A percentile compares a stretch with the other conserved stretches of the same genome.
Conservation (phyloP, 139 green algal species). For the Deuterostichococcus epilithicus region DNA sequence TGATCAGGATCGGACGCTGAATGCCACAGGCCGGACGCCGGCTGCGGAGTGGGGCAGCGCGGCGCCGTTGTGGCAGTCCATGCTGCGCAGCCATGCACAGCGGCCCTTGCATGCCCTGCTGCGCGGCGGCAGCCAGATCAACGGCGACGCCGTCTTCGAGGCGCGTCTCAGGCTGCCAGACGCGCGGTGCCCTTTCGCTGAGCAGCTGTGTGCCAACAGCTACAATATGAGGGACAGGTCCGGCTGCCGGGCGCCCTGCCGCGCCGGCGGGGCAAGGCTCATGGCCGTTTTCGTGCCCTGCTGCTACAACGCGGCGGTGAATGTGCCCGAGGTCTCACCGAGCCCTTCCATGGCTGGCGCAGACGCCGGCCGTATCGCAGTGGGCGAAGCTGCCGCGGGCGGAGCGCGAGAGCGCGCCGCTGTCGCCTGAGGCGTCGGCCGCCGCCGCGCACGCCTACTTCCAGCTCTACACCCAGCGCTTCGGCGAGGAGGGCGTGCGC, state of each 20-base stretch:
- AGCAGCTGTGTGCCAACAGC: too few relatives aligned
- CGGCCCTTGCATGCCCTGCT: background rate
- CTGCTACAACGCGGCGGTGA: too few relatives aligned
- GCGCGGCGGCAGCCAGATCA: background rate
- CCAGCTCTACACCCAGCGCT: constrained; percentile 37
- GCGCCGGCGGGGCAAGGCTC: too few relatives aligned
- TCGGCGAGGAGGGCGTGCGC: constrained; percentile 6
- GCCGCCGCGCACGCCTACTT: constrained; percentile 30
- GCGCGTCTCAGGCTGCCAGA: too few relatives aligned
- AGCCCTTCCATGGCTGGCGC: too few relatives aligned
- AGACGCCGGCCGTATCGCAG: background rate
- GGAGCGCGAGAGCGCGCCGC: constrained; percentile 8
- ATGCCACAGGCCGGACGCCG: background rate
- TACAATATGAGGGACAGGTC: too few relatives aligned
- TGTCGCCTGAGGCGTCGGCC: constrained; percentile 18
- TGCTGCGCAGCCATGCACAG: background rate
- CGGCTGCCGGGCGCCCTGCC: too few relatives aligned
- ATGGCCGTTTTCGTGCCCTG: too few relatives aligned
- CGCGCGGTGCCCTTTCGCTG: too few relatives aligned
- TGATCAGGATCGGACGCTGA: too few relatives aligned
- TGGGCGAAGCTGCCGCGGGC: background rate
- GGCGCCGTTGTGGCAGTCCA: background rate
- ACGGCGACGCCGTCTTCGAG: background rate
- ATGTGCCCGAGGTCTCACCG: too few relatives aligned
- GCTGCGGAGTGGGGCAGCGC: background rate